Percentiles rank a stretch among this genome's conserved stretches.
Conservation (phyloP, 768 basidiomycete genomes). For the Jaapia argillacea region DNA sequence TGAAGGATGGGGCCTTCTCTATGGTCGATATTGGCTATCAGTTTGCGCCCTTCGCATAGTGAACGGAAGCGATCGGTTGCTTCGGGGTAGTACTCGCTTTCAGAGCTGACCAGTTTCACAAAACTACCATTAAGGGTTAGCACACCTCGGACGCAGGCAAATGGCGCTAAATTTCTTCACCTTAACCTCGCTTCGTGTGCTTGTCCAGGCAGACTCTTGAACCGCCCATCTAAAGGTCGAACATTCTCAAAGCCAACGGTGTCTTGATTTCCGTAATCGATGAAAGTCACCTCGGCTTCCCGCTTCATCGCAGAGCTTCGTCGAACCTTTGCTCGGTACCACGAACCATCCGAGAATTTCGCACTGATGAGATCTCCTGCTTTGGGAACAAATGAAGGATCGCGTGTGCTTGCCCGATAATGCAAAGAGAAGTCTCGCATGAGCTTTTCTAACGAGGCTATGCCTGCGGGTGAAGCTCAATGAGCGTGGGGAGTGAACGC, state of each 20-base stretch:
- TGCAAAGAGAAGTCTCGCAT: constrained; percentile 91
- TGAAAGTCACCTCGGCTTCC: constrained; percentile 92
- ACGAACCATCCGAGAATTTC: constrained; percentile 87
- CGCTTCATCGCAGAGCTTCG: constrained; percentile 81
- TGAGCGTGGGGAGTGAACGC: not conserved
- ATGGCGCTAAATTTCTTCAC: constrained; percentile 24
- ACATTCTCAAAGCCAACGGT: constrained; percentile 74
- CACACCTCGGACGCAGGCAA: not conserved
- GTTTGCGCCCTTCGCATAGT: constrained; percentile 85
- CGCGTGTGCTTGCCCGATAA: constrained; percentile 55
- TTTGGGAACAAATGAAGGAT: constrained; percentile 69
- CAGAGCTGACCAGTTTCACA: constrained; percentile 67
- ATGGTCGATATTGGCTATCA: constrained; percentile 93
- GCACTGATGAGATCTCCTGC: constrained; percentile 89
- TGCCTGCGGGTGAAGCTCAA: constrained; percentile 38
- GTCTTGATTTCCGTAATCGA: constrained; percentile 94
- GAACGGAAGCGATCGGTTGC: constrained; percentile 79
- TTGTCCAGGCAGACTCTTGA: constrained; percentile 85
- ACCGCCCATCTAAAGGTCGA: constrained; percentile 82
- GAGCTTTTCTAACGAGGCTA: constrained; percentile 83
- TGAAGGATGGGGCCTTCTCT: constrained; percentile 72
- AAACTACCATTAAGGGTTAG: constrained; percentile 42
- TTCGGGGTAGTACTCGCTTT: constrained; percentile 83
- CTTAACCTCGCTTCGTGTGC: constrained; percentile 91
- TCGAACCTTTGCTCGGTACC: constrained; percentile 94